Percentiles rank a stretch among this genome's conserved stretches.
phyloP scores from a whole-genome alignment of 495 filamentous ascomycete species.

The Darksidea phi region DNA sequence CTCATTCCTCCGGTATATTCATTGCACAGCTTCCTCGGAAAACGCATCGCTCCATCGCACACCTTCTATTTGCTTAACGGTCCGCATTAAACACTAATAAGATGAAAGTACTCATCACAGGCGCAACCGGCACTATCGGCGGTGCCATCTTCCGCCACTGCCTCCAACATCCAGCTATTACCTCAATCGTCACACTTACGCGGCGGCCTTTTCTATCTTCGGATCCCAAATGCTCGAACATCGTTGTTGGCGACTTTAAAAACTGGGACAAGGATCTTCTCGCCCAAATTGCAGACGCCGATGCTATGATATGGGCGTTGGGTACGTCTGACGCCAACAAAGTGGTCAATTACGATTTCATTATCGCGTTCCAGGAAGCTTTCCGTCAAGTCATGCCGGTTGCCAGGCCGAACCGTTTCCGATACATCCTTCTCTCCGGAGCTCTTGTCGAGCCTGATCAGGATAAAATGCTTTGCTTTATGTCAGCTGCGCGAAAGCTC shows the following conservation, averaged over 20 bases:
- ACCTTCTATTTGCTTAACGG: too few species aligned
- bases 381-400: neutral
- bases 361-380: neutral
- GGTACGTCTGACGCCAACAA: neutral
- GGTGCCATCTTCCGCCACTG: constrained; percentile 2
- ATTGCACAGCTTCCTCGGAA: too few species aligned
- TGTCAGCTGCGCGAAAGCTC: constrained; percentile 1
- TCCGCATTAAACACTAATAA: neutral
- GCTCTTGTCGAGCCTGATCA: neutral
- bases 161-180: neutral
- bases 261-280: neutral
- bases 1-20: too few species aligned
- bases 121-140: constrained; percentile 16
- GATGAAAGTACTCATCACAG: constrained; percentile 16
- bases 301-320: constrained; percentile 4
- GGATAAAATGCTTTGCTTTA: neutral
- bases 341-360: neutral
- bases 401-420: neutral
- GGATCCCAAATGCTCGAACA: neutral
- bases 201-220: neutral
- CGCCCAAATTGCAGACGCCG: neutral
- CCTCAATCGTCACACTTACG: neutral
- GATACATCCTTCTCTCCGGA: neutral
- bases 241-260: constrained; percentile 1
- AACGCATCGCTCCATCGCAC: too few species aligned